Conservation (phyloP, 2,329 filamentous ascomycete species). For the Fusarium burgessii region DNA sequence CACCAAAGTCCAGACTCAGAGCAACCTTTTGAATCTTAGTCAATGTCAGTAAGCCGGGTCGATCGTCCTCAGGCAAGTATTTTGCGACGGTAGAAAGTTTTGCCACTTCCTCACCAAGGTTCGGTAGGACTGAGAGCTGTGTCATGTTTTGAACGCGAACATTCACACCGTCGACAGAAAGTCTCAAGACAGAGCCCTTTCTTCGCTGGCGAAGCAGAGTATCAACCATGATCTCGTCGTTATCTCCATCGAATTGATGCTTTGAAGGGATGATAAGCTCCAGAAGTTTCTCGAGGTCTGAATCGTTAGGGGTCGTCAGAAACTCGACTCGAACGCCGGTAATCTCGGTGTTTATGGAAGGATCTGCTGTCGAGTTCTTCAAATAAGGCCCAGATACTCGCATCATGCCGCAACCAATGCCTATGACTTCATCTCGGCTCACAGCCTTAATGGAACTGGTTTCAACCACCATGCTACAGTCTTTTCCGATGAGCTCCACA, state of each 20-base stretch:
- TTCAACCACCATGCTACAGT: constrained; percentile 79
- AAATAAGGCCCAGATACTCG: constrained; percentile 78
- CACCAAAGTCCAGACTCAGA: constrained; percentile 71
- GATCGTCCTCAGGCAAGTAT: constrained; percentile 94
- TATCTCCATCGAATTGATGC: constrained; percentile 84
- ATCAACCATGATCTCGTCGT: constrained; percentile 95
- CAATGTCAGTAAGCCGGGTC: constrained; percentile 86
- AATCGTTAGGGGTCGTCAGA: constrained; percentile 76
- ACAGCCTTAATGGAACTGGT: constrained; percentile 87
- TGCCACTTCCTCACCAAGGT: constrained; percentile 81
- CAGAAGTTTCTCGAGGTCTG: constrained; percentile 84
- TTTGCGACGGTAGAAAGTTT: constrained; percentile 90
- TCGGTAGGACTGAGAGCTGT: constrained; percentile 75
- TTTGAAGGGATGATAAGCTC: constrained; percentile 92
- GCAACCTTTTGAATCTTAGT: constrained; percentile 73
- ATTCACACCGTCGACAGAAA: constrained; percentile 74
- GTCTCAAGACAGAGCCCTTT: constrained; percentile 84
- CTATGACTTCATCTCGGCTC: constrained; percentile 77
- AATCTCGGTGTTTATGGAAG: constrained; percentile 73
- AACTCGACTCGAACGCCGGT: constrained; percentile 79
- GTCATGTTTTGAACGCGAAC: constrained; percentile 71
- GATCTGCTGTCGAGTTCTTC: constrained; percentile 63
- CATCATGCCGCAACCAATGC: constrained; percentile 80
- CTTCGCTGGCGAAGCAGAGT: constrained; percentile 87
- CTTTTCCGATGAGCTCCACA: constrained; percentile 81